Evolutionary conservation across 257 asterid species (phyloP).

Genomic region (Orobanche coerulescens): DNA sequence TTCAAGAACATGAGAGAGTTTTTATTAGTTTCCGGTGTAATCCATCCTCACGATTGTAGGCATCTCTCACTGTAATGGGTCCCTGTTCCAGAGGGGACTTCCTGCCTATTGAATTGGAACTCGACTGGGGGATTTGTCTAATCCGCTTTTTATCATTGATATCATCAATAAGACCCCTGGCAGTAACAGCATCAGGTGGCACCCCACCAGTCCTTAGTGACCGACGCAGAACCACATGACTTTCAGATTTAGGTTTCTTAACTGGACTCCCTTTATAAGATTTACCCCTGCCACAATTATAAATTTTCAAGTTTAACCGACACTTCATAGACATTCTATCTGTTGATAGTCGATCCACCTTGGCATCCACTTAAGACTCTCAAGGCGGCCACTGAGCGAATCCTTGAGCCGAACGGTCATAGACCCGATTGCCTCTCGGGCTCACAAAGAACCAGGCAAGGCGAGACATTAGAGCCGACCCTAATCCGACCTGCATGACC

Average conservation of each 20-base stretch:
- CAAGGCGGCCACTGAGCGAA: no score
- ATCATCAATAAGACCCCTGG: constrained; percentile 49
- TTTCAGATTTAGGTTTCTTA: constrained; percentile 50
- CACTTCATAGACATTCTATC: neutral
- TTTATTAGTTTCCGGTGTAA: constrained; percentile 33
- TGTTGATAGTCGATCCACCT: no score
- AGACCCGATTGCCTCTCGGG: no score
- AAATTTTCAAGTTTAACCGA: neutral
- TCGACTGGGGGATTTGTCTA: constrained; percentile 10
- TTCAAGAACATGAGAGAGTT: constrained; percentile 29
- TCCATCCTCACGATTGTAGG: constrained; percentile 39
- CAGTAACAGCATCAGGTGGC: constrained; percentile 64
- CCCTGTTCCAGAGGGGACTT: constrained; percentile 28
- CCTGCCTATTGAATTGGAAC: constrained; percentile 13
- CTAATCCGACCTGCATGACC: no score
- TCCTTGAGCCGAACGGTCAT: no score
- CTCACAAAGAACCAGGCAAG: no score
- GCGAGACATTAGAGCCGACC: no score
- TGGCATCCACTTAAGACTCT: no score
- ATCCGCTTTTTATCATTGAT: constrained; percentile 19
- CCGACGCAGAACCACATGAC: constrained; percentile 68
- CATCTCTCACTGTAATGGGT: constrained; percentile 54
- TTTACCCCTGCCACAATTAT: constrained; percentile 40
- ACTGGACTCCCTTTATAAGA: constrained; percentile 49
- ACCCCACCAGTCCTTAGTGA: constrained; percentile 84